phyloP scores from a whole-genome alignment of 163 green algal genomes.

The Prototheca cutis region DNA sequence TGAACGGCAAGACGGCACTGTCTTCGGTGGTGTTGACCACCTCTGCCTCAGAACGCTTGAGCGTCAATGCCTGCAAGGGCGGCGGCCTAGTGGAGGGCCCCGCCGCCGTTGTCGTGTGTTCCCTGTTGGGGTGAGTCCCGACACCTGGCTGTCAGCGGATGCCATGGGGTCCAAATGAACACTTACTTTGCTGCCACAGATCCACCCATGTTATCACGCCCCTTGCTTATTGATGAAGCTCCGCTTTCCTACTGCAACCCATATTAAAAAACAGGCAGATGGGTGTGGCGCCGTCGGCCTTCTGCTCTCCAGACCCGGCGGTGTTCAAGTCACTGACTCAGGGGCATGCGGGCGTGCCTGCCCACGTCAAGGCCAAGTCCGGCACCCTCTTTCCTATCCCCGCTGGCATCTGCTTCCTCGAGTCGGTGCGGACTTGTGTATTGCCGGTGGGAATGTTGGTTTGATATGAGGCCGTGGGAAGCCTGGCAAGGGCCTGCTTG shows the following conservation, averaged over 20 bases:
- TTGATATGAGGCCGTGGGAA: too few relatives aligned
- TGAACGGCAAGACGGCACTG: conserved; percentile 23
- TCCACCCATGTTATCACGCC: too few relatives aligned
- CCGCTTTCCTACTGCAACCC: too few relatives aligned
- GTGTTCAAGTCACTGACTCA: conserved; percentile 1
- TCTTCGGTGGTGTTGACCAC: conserved; percentile 13
- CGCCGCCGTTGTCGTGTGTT: conserved; percentile 26
- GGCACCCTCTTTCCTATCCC: conserved; percentile 26
- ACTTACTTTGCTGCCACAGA: not conserved
- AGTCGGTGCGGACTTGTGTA: too few relatives aligned
- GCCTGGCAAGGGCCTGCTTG: too few relatives aligned
- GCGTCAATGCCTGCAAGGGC: conserved; percentile 7
- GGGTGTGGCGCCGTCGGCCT: not conserved
- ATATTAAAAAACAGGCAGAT: not conserved
- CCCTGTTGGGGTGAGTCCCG: conserved; percentile 23
- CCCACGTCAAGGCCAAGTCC: conserved; percentile 18
- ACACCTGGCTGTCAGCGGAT: too few relatives aligned
- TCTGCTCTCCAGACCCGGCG: not conserved
- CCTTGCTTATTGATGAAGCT: too few relatives aligned
- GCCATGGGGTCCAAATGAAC: too few relatives aligned
- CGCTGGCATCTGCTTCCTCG: conserved; percentile 25
- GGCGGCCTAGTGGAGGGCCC: conserved; percentile 5
- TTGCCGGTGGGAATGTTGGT: too few relatives aligned
- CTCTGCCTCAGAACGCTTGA: conserved; percentile 11
- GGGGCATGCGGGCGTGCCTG: conserved; percentile 6